Evolutionary conservation across 768 basidiomycete species (phyloP).

Genomic region (Serendipita sp.): DNA sequence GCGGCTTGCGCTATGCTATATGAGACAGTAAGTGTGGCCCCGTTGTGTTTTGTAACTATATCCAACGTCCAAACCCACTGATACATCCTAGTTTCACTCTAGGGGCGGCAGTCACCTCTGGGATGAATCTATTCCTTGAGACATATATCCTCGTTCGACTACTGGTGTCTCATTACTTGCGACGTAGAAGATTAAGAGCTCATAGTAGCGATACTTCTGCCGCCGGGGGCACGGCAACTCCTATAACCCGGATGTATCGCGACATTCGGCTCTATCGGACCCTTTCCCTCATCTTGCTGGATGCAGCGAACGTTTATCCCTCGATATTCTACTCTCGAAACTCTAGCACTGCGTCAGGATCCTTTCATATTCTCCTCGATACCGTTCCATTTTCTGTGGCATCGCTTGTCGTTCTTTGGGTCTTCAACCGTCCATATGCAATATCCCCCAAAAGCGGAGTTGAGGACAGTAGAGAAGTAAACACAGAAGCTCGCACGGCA

Average conservation of each 20-base stretch:
- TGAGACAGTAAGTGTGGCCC: neutral
- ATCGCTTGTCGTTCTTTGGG: neutral
- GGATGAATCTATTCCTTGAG: neutral
- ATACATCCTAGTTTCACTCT: neutral
- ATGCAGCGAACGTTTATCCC: neutral
- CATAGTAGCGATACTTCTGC: neutral
- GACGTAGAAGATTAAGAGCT: neutral
- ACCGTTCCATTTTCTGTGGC: neutral
- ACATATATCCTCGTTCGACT: neutral
- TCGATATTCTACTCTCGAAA: neutral
- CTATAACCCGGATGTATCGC: neutral
- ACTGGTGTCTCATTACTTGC: neutral
- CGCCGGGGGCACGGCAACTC: neutral
- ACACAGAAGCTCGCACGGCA: too few relatives aligned
- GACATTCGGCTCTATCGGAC: neutral
- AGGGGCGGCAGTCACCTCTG: neutral
- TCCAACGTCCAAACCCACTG: neutral
- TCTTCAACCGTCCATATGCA: neutral
- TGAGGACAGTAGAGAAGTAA: neutral
- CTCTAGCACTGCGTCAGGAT: too few relatives aligned
- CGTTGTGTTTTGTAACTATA: too few relatives aligned
- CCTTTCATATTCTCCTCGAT: neutral
- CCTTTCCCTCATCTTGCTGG: neutral
- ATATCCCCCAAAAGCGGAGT: neutral
- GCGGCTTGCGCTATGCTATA: neutral